Conservation (phyloP, 176 grass and related monocot species). For the Hsuehochloa calcarea region DNA sequence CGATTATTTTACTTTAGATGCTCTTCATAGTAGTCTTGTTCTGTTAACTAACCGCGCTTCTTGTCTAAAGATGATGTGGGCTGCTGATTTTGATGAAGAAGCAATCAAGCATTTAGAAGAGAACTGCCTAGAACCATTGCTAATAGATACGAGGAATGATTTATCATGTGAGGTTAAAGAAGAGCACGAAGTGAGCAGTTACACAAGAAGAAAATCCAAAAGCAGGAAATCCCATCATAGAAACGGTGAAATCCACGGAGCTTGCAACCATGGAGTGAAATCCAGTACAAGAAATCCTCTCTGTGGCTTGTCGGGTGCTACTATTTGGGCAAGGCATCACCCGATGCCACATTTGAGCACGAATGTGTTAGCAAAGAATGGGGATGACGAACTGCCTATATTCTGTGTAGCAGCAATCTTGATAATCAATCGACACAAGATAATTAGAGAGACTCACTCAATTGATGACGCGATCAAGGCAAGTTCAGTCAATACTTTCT, state of each 20-base stretch:
- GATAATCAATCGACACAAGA: conserved; percentile 85
- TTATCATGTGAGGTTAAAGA: conserved; percentile 52
- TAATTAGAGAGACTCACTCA: conserved; percentile 82
- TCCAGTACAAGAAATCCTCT: conserved; percentile 60
- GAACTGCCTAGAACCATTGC: conserved; percentile 74
- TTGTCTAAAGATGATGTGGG: conserved; percentile 96
- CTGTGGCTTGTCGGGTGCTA: conserved; percentile 80
- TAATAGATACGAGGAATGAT: conserved; percentile 48
- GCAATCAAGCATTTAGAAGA: conserved; percentile 56
- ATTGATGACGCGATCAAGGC: conserved; percentile 96
- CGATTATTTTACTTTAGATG: not conserved
- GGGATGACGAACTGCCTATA: conserved; percentile 77
- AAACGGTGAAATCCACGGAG: conserved; percentile 54
- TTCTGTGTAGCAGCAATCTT: conserved; percentile 96
- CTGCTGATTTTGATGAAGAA: conserved; percentile 98
- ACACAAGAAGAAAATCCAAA: conserved; percentile 63
- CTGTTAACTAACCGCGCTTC: conserved; percentile 1
- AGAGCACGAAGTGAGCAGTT: conserved; percentile 43
- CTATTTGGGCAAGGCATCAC: conserved; percentile 75
- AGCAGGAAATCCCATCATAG: conserved; percentile 36
- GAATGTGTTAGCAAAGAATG: conserved; percentile 37
- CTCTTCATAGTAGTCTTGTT: conserved; percentile 11
- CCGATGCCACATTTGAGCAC: conserved; percentile 31
- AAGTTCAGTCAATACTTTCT: conserved; percentile 37
- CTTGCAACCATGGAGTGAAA: conserved; percentile 49